Conservation (phyloP, 176 grass and related monocot species). For the Sorghum bicolor region DNA sequence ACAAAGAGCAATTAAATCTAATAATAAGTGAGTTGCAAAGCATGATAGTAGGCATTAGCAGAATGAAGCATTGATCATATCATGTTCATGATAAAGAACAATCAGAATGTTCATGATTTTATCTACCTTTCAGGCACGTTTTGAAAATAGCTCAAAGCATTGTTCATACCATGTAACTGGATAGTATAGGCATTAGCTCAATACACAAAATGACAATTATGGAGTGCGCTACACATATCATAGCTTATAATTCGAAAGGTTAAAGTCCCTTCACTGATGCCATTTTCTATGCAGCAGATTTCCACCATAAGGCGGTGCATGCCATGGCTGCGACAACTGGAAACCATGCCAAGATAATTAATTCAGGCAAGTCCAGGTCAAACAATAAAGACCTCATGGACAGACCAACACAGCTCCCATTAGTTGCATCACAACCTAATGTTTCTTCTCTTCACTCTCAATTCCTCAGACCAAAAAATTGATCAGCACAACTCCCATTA, state of each 20-base stretch:
- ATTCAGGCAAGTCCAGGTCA: background rate
- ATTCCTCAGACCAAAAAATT: background rate
- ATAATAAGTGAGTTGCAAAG: background rate
- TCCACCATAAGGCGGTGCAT: background rate
- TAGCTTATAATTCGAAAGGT: background rate
- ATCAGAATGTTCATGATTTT: background rate
- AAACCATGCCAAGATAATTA: background rate
- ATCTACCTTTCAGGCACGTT: background rate
- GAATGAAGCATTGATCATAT: background rate
- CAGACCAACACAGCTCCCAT: background rate
- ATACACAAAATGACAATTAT: background rate
- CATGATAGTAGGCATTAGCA: background rate
- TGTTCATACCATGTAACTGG: conserved; percentile 10
- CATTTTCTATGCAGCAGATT: background rate
- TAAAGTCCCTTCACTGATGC: background rate
- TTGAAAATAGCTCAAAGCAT: background rate
- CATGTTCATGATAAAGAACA: background rate
- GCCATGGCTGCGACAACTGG: background rate
- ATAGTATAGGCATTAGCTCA: background rate
- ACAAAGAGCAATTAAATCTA: background rate
- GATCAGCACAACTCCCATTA: background rate
- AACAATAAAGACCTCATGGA: background rate
- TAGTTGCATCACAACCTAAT: background rate
- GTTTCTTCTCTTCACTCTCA: background rate
- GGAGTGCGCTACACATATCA: background rate